Base-by-base conservation (phyloP, 225 moss, liverwort and hornwort species). In the Marchantia paleacea region DNA sequence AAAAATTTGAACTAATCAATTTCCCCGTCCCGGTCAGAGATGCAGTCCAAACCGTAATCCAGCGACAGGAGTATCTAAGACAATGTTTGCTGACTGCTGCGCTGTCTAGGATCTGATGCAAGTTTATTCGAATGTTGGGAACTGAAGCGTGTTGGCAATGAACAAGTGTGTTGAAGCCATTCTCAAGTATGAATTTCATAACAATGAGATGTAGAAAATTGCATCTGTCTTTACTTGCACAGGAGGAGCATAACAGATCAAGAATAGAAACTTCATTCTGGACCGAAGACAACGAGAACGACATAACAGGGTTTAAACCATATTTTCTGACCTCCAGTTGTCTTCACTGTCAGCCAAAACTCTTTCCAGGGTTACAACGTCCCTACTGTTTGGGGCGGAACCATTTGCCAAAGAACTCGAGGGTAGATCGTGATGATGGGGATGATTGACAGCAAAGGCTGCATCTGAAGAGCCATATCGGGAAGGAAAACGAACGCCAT, bases 401-500 rank as follows among this genome's bases (percentile, higher is more conserved):
- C 75, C 80, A 61, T 71, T 80, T 55, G 81, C 70, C 55, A 63
- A 80, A 26, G 62, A 55, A 66, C 39, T 73, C 58, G 55, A 62
- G 67, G 81, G 60, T 10, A 62, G 63, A 63, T 15, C 67, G 20
- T 71, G 72, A 39, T 16, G 78, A 52, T 69, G 84, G 66, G 72
- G 29, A 52, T 65, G 84, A 67, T 54, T 82, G 75, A 24, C 81
- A 70, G 60, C 75, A 51, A 29, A 67, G 10, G 54, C 26, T 53
- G 71, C 22, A 75, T 82, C 71, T 60, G 20, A 53, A 69, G 72
- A 19, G 66, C 79, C 84, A 75, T 89, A 83, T 75, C 85, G 86
- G 54, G 79, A 57, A 52, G 86, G 87, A 51, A 92, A 94, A 65
- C 79, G 82, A 28, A 83, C 83, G 30, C 94, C 94, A 77, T 94